A percentile compares a stretch with the other conserved stretches of the same genome.
Evolutionary conservation across 179 eudicot genomes (phyloP).

Genomic region (Gypsophila paniculata): DNA sequence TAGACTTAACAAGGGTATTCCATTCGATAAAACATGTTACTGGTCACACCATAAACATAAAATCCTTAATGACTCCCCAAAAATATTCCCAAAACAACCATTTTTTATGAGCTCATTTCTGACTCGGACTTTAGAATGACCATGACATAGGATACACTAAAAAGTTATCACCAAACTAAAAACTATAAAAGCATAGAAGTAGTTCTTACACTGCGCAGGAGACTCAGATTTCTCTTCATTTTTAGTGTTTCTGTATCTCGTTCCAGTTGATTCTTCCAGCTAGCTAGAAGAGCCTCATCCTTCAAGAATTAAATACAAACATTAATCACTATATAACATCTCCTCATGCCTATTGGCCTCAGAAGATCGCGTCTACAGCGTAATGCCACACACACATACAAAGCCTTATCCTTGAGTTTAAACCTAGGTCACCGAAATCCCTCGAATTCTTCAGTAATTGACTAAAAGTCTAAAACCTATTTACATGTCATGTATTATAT

Average conservation of each 20-base stretch:
- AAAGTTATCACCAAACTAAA: neutral
- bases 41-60: neutral
- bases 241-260: constrained; percentile 85
- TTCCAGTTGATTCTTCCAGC: constrained; percentile 88
- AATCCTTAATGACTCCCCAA: neutral
- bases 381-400: neutral
- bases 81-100: neutral
- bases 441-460: neutral
- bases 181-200: neutral
- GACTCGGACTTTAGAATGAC: neutral
- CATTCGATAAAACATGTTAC: neutral
- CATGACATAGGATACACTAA: neutral
- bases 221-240: constrained; percentile 77
- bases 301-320: constrained; percentile 27
- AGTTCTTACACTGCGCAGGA: constrained; percentile 72
- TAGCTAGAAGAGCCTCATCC: constrained; percentile 81
- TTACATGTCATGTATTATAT: neutral
- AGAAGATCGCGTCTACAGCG: neutral
- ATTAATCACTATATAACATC: constrained; percentile 3
- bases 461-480: neutral
- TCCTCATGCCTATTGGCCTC: neutral
- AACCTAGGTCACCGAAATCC: neutral
- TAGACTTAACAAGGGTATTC: neutral
- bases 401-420: neutral
- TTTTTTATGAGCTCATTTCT: neutral